phyloP scores from a whole-genome alignment of 2,329 filamentous ascomycete species.

The Lachnellula occidentalis region DNA sequence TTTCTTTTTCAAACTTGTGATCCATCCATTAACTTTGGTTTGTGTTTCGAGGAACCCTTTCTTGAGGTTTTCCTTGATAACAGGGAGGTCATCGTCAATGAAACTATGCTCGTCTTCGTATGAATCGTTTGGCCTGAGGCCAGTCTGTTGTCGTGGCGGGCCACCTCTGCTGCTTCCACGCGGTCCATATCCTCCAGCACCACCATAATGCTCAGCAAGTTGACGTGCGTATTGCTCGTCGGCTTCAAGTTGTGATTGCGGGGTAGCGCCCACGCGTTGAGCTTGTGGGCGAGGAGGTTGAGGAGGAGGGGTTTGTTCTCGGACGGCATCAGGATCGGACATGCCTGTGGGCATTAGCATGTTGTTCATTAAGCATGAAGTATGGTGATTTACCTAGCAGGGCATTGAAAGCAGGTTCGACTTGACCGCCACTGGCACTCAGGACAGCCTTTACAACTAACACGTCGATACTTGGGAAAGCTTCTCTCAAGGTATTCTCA shows the following conservation, averaged over 20 bases:
- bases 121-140: constrained; percentile 46
- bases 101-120: constrained; percentile 74
- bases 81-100: constrained; percentile 89
- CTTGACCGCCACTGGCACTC: constrained; percentile 74
- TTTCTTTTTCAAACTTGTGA: constrained; percentile 85
- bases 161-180: constrained; percentile 35
- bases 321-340: constrained; percentile 69
- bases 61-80: constrained; percentile 86
- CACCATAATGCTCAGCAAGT: constrained; percentile 80
- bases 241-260: constrained; percentile 76
- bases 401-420: constrained; percentile 94
- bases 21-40: constrained; percentile 87
- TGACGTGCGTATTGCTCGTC: constrained; percentile 91
- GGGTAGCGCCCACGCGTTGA: constrained; percentile 43
- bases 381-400: constrained; percentile 59
- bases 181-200: constrained; percentile 51
- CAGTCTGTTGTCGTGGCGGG: constrained; percentile 43
- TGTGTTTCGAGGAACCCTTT: constrained; percentile 96
- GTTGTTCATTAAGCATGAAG: background rate
- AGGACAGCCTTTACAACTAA: constrained; percentile 83
- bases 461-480: constrained; percentile 79
- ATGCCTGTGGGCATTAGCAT: constrained; percentile 48
- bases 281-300: constrained; percentile 73
- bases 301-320: constrained; percentile 59
- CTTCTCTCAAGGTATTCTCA: constrained; percentile 83